Percentiles rank a stretch among this genome's conserved stretches.
Evolutionary conservation across 495 filamentous ascomycete genomes (phyloP).

Genomic region (Xylaria cubensis): DNA sequence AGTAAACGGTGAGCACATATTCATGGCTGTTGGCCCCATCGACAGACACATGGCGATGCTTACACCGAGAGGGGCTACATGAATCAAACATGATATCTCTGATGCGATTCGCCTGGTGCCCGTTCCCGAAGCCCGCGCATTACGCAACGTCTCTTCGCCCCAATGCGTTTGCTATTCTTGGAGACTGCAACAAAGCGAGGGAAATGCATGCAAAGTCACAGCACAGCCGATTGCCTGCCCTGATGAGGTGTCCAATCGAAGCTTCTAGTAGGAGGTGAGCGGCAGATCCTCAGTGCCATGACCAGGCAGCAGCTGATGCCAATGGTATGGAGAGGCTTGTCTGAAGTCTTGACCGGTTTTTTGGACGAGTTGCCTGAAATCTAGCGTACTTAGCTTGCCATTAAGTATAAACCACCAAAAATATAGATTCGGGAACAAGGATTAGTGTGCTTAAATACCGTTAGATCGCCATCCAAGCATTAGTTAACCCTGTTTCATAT

Average conservation of each 20-base stretch:
- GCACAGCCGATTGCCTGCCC: not conserved
- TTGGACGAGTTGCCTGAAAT: constrained; percentile 4
- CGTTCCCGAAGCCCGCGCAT: not conserved
- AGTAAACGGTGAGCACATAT: not conserved
- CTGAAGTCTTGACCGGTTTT: not conserved
- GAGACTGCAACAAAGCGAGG: too few relatives aligned
- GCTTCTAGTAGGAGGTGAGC: not conserved
- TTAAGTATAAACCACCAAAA: not conserved
- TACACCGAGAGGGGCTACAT: not conserved
- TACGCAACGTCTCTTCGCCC: not conserved
- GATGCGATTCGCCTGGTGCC: not conserved
- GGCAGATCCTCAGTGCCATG: not conserved
- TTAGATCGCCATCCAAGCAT: not conserved
- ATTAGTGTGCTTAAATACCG: not conserved
- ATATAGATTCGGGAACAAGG: not conserved
- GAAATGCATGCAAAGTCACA: constrained; percentile 1
- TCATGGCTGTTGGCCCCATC: not conserved
- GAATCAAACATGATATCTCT: not conserved
- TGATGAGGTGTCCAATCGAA: not conserved
- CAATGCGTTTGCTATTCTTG: too few relatives aligned
- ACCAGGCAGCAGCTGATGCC: constrained; percentile 7
- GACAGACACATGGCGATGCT: not conserved
- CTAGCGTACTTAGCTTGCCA: not conserved
- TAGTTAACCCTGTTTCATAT: not conserved
- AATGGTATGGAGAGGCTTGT: not conserved